A percentile compares a stretch with the other conserved stretches of the same genome.
Evolutionary conservation across 2,329 filamentous ascomycete species (phyloP).

Genomic region (Claviceps sorghi): DNA sequence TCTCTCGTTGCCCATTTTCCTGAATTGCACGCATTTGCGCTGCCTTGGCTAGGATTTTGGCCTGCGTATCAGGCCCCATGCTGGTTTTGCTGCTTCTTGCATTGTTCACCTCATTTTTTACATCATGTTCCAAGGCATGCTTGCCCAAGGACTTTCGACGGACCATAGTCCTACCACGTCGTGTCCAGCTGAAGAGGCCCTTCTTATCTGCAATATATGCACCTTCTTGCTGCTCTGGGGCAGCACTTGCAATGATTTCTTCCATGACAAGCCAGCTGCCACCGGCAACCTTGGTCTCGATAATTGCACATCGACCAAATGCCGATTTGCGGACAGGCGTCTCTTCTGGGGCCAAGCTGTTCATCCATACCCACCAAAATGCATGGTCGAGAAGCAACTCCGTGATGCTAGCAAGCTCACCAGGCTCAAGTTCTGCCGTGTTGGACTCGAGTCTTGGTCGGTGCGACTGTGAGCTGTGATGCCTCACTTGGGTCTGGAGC

Average conservation of each 20-base stretch:
- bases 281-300: constrained; percentile 70
- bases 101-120: constrained; percentile 27
- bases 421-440: constrained; percentile 57
- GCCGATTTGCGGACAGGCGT: constrained; percentile 72
- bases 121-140: constrained; percentile 33
- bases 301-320: constrained; percentile 82
- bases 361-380: constrained; percentile 99
- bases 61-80: constrained; percentile 82
- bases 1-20: constrained; percentile 38
- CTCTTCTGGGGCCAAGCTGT: constrained; percentile 83
- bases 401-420: constrained; percentile 85
- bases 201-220: constrained; percentile 95
- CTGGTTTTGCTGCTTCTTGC: constrained; percentile 58
- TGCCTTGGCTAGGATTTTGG: constrained; percentile 82
- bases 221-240: constrained; percentile 66
- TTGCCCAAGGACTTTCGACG: constrained; percentile 60
- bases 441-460: constrained; percentile 56
- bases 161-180: constrained; percentile 44
- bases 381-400: constrained; percentile 79
- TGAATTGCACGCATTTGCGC: constrained; percentile 65
- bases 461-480: constrained; percentile 78
- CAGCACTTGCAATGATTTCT: constrained; percentile 88
- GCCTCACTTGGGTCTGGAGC: constrained; percentile 55
- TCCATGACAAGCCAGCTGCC: constrained; percentile 91
- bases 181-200: constrained; percentile 77